Percentiles rank a stretch among this genome's conserved stretches.
Evolutionary conservation across 225 moss, liverwort and hornwort genomes (phyloP).

Genomic region (Climacium dendroides): DNA sequence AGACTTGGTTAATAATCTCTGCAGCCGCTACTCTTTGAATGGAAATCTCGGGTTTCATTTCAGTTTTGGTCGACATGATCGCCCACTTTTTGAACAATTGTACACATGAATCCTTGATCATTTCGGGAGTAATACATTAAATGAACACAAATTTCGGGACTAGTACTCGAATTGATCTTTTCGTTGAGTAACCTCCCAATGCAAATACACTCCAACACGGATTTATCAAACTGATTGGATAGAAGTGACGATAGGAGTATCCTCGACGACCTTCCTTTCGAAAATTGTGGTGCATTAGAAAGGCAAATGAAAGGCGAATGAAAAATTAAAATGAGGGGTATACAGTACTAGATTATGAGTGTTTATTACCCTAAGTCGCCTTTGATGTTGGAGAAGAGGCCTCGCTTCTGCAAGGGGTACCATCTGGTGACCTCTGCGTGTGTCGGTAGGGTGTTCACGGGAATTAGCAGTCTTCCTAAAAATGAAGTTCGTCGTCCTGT

Average conservation of each 20-base stretch:
- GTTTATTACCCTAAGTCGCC: conserved; percentile 59
- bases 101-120: neutral
- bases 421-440: conserved; percentile 24
- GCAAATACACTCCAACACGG: too few relatives aligned
- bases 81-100: neutral
- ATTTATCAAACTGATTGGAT: too few relatives aligned
- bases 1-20: neutral
- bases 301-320: neutral
- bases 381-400: conserved; percentile 71
- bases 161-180: neutral
- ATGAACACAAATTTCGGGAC: neutral
- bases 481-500: conserved; percentile 52
- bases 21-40: neutral
- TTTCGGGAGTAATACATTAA: neutral
- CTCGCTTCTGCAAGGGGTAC: conserved; percentile 69
- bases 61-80: neutral
- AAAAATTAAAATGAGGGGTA: neutral
- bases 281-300: neutral
- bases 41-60: neutral
- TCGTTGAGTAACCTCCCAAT: neutral
- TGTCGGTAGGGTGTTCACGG: neutral
- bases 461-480: conserved; percentile 50
- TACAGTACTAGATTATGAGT: neutral
- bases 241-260: neutral
- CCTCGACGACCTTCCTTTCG: neutral